A percentile compares a stretch with the other conserved stretches of the same genome.
phyloP scores from a whole-genome alignment of 352 stramenopile species.

The Globisporangium sylvaticum region DNA sequence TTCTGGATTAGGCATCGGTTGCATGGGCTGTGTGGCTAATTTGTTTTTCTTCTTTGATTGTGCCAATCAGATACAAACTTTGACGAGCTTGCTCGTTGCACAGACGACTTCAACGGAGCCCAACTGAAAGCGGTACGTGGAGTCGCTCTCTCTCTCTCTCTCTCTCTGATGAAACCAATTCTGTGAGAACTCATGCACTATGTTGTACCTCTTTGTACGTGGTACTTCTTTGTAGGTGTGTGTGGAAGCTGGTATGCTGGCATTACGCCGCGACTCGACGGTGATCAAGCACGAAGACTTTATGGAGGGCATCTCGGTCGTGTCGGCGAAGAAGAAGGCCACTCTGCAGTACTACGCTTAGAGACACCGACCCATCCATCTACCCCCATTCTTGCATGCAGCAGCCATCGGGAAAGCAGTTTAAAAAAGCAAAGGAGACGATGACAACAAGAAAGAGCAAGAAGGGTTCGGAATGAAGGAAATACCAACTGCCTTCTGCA shows the following conservation, averaged over 20 bases:
- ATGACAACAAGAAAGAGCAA: background rate
- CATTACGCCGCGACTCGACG: constrained; percentile 91
- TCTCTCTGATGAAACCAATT: background rate
- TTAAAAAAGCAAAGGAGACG: background rate
- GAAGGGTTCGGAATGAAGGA: background rate
- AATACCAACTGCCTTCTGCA: background rate
- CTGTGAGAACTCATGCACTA: background rate
- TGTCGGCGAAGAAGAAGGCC: constrained; percentile 97
- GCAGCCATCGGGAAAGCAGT: background rate
- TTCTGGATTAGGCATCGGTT: background rate
- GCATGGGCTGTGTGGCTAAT: background rate
- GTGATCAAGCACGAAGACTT: constrained; percentile 99
- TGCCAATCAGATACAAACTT: constrained; percentile 92
- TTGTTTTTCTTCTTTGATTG: background rate
- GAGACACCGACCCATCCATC: constrained; percentile 2
- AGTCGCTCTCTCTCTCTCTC: background rate
- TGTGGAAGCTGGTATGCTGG: constrained; percentile 98
- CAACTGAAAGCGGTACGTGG: constrained; percentile 93
- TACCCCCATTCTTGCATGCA: background rate
- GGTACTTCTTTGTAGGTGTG: constrained; percentile 85
- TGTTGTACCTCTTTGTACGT: too few species aligned
- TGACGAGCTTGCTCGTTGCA: constrained; percentile 95
- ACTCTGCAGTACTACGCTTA: constrained; percentile 98
- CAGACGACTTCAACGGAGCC: constrained; percentile 99
- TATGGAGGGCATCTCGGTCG: constrained; percentile 98